Evolutionary conservation across 2,329 filamentous ascomycete genomes (phyloP).

Genomic region (Thermoascus crustaceus): DNA sequence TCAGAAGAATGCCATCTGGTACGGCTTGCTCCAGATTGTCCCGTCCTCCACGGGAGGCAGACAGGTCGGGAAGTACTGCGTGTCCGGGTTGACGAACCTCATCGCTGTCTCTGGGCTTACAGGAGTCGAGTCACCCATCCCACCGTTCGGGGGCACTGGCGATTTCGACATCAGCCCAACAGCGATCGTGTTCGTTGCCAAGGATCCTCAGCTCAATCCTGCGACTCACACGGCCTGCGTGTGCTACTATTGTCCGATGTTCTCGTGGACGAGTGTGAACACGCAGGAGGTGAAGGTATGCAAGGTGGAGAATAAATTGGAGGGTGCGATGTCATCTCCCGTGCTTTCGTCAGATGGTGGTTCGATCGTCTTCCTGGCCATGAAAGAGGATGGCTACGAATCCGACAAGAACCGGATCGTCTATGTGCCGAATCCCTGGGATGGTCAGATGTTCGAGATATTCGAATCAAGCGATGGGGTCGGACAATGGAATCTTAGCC

Average conservation of each 20-base stretch:
- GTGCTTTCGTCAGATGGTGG: conserved; percentile 38
- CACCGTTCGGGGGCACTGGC: conserved; percentile 39
- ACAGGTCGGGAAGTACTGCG: conserved; percentile 29
- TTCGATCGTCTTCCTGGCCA: conserved; percentile 36
- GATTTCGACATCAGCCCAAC: conserved; percentile 40
- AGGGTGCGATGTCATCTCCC: conserved; percentile 39
- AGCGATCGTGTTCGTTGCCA: conserved; percentile 40
- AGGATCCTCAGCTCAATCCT: conserved; percentile 37
- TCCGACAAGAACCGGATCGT: conserved; percentile 40
- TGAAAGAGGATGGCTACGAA: conserved; percentile 40
- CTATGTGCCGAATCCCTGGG: conserved; percentile 35
- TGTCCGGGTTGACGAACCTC: conserved; percentile 38
- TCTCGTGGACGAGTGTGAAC: conserved; percentile 32
- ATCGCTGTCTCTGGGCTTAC: conserved; percentile 31
- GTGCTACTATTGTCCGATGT: conserved; percentile 38
- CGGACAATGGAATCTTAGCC: conserved; percentile 36
- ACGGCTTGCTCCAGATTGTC: conserved; percentile 37
- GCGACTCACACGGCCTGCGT: conserved; percentile 41
- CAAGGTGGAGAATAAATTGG: conserved; percentile 22
- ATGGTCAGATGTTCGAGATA: conserved; percentile 30
- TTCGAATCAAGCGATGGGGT: conserved; percentile 30
- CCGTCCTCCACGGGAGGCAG: conserved; percentile 29
- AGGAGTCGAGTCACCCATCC: conserved; percentile 40
- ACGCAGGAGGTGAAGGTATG: conserved; percentile 24
- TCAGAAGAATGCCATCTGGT: conserved; percentile 44